Base-by-base conservation (phyloP, 116 monocot genomes). In the Cymodocea nodosa region DNA sequence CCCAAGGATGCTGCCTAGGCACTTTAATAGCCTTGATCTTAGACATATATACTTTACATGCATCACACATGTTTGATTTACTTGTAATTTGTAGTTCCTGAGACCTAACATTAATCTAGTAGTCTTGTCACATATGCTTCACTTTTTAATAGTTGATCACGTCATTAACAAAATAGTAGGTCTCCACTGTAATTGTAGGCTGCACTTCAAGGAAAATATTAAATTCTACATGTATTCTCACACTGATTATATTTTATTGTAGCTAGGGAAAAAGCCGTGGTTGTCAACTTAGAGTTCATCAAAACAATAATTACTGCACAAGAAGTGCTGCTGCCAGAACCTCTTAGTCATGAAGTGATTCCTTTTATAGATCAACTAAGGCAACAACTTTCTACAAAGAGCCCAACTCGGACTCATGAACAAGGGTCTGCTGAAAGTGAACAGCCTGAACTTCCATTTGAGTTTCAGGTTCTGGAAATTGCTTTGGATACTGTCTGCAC, bases 251-350 rank as follows among this genome's bases (percentile, higher is more conserved):
- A 4, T 22, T 23, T 50, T 59, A 7, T 35, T 78, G 52, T 82
- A 98, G 97, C 91, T 3, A 98, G 97, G 68, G 91, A 91, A 64
- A 98, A 79, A 56, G 97, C 97, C 51, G 88, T 98, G 70, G 78
- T 98, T 37, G 72, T 98, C 52, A 98, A 98, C 74, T 74, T 98
- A 37, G 97, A 91, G 66, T 85, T 86, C 59, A 78, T 98, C 52
- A 90, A 80, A 72, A 83, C 88, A 18, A 88, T 98, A 69, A 82
- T 91, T 23, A 88, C 91, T 51, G 91, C 97, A 51, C 85, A 91
- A 50, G 97, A 88, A 70, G 76, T 97, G 48, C 77, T 97, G 52
- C 72, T 91, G 11, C 73, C 91, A 51, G 88, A 98, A 68, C 97
- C 97, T 55, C 67, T 88, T 20, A 67, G 59, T 64, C 81, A 74